Evolutionary conservation across 106 monocot genomes (phyloP), one percentile per base, ranked within the genome.

Genomic region (Dendrobium officinale): DNA sequence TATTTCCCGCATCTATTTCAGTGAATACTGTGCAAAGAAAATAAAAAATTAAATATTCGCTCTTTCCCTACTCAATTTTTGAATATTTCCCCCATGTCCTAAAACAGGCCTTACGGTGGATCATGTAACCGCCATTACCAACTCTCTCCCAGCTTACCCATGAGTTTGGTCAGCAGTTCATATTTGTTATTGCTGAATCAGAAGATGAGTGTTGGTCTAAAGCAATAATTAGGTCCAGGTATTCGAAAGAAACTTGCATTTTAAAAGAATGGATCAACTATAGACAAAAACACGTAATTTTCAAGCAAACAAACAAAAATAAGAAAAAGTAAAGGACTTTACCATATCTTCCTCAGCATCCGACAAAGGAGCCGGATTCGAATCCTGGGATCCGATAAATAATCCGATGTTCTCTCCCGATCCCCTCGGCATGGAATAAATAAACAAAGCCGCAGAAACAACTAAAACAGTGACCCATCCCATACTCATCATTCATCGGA

Each of bases 401-500:
- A 80, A 26, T 18, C 72, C 80, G 7, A 49, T 44, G 13, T 66
- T 43, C 29, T 68, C 19, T 55, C 29, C 78, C 22, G 56, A 82
- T 42, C 26, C 78, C 77, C 73, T 75, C 56, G 77, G 72, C 75
- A 81, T 54, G 44, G 75, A 0, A 73, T 66, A 41, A 33, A 75
- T 10, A 24, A 78, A 48, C 31, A 29, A 73, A 26, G 80, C 78
- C 72, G 72, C 66, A 24, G 44, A 81, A 48, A 83, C 4, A 17
- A 58, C 18, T 29, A 80, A 79, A 77, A 83, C 59, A 16, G 73
- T 47, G 47, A 45, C 31, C 10, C 59, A 77, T 73, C 58, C 24
- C 77, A 45, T 73, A 81, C 74, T 73, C 87, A 87, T 87, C 80
- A 70, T 80, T 47, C 31, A 79, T 79, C 48, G 58, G 48, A 66